Evolutionary conservation across 2,329 filamentous ascomycete genomes (phyloP), one percentile per base, ranked within the genome.

Genomic region (Xylaria sp.): DNA sequence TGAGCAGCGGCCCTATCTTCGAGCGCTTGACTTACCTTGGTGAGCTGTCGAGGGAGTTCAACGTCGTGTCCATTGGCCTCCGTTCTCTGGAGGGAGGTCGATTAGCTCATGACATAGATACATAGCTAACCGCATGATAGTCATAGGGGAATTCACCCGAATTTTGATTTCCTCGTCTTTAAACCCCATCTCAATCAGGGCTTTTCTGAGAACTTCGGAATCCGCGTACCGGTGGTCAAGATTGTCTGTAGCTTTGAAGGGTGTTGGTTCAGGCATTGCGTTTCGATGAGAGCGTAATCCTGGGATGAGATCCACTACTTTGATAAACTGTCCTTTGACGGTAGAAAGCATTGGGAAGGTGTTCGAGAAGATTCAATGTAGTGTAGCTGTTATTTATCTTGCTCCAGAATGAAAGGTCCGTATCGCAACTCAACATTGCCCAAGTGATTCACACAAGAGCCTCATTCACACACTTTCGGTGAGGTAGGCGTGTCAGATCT

Each of bases 131-230:
- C 6, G 1, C 25, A 32, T 53, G 16, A 18, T 2, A 10, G 5
- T 9, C 12, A 44, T 37, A 50, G 16, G 10, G 25, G 13, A 16
- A 47, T 10, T 6, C 16, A 65, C 63, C 13, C n/a, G 6, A 5
- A 58, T 66, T 3, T 5, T 23, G 10, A 66, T 66, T 5, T 66
- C 58, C 18, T 54, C 3, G 1, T 58, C 51, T 35, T 48, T 66
- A 35, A 62, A 62, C 5, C 32, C 32, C 1, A 62, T 23, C 0
- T 25, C 51, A 12, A 44, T 50, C 6, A 66, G 50, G n/a, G 27
- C n/a, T 5, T 25, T 13, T 18, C 50, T 51, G 32, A 66, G 59
- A 2, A 62, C 64, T 16, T 25, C 42, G 2, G 6, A 12, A 10
- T 62, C n/a, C 5, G 2, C 18, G 25, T 66, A 66, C 16, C 58